Evolutionary conservation across 495 filamentous ascomycete genomes (phyloP), one percentile per base, ranked within the genome.

Genomic region (Xylaria curta): DNA sequence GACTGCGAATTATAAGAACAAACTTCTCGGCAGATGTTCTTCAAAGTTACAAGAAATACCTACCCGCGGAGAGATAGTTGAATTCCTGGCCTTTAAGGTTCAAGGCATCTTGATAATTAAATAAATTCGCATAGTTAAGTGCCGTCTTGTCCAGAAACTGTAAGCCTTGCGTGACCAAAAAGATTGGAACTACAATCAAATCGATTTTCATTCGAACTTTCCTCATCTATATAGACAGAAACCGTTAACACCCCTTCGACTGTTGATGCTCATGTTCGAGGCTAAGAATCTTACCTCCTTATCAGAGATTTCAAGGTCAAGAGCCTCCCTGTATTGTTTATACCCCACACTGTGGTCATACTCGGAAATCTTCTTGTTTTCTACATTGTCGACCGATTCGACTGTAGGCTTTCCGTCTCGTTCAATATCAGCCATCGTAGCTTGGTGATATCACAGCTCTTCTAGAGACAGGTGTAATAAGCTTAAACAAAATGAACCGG

Each of bases 61-160:
- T 63, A 71, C 69, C 28, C 26, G 69, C 69, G 7, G 69, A 51
- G 1, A 71, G 60, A 26, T 71, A 71, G 28, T 71, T 71, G 60
- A 71, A 71, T 6, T 71, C 28, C 5, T 63, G 15, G 10, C 69
- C 69, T 46, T 64, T 38, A 8, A 71, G 69, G 17, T 28, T 28
- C 24, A 85, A 85, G 1, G 79, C 87, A 54, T 80, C 71, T 59
- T 86, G 81, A 38, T 88, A 73, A 1, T 84, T 86, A 69, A 84
- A 88, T 0, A 86, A 82, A 19, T 82, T 84, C 0, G 87, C 85
- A 69, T 85, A 89, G 69, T 85, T 87, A 73, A 89, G 81, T n/a
- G 82, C 82, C 67, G 85, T 87, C 75, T 88, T 88, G 72, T 89
- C 87, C 10, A 88, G 74, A 68, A 87, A 89, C 75, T 87, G 81